Conservation (phyloP, 306 rosid species). For the Lathyrus sativus region DNA sequence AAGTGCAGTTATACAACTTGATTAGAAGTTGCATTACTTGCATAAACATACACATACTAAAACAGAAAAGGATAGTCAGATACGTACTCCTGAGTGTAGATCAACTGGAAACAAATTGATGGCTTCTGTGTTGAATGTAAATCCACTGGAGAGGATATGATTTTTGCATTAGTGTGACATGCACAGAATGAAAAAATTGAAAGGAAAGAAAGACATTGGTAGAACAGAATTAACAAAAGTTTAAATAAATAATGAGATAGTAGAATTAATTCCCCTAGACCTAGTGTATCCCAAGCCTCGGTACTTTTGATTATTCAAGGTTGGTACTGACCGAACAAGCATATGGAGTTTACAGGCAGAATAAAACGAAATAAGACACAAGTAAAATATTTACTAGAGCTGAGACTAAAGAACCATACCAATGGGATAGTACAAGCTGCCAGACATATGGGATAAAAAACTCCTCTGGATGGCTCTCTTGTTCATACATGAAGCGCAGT, state of each 20-base stretch:
- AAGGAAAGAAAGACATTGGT: background rate
- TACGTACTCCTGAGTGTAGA: conserved; percentile 65
- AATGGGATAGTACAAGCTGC: conserved; percentile 87
- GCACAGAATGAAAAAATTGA: background rate
- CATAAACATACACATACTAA: conserved; percentile 1
- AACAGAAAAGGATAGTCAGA: conserved; percentile 26
- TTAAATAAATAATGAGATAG: conserved; percentile 28
- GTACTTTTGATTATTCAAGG: conserved; percentile 34
- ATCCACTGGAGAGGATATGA: conserved; percentile 58
- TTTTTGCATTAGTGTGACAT: conserved; percentile 35
- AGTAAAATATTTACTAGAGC: conserved; percentile 29
- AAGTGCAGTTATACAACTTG: conserved; percentile 4
- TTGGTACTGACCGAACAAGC: conserved; percentile 15
- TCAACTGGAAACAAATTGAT: conserved; percentile 82
- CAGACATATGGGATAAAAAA: conserved; percentile 94
- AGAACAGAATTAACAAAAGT: conserved; percentile 26
- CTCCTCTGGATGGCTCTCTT: conserved; percentile 98
- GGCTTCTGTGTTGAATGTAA: conserved; percentile 69
- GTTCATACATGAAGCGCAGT: conserved; percentile 96
- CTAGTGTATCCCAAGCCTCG: conserved; percentile 14
- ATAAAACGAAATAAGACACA: conserved; percentile 29
- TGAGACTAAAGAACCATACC: conserved; percentile 54
- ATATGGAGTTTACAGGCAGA: conserved; percentile 17
- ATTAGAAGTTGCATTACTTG: conserved; percentile 26
- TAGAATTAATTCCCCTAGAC: conserved; percentile 3